Base-by-base conservation (phyloP, 805 yeast genomes). In the Hanseniaspora jakobsenii region DNA sequence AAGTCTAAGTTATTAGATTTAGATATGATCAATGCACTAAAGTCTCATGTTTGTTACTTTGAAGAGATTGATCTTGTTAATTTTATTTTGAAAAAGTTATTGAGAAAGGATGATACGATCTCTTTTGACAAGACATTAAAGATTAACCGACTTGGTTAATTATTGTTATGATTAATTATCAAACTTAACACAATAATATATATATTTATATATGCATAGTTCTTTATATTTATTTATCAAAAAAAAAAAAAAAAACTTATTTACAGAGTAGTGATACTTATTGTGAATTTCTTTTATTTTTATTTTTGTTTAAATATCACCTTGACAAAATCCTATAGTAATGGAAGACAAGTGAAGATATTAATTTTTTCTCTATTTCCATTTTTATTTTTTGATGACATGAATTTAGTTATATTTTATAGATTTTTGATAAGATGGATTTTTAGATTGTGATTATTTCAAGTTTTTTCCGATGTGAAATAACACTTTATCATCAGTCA, bases 21-120 rank as follows among this genome's bases (percentile, higher is more conserved):
- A 17, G 81, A 93, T 23, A 60, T 85, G 28, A 67, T 89, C 9
- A 73, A 85, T 3, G 91, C 94, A 0, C 66, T 89, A 7, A 82
- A 82, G 39, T 91, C 97, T 0, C 98, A 89, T 60, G 76, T 83
- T 12, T 76, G 84, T 37, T 89, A 89, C 59, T 79, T 89, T 57
- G 94, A 85, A 56, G 94, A 85, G 52, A 70, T 75, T 40, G 86
- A 86, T 54, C 77, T 89, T 29, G 86, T 93, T 0, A 80, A 79
- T 1, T 87, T 89, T 52, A 59, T 89, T 4, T 60, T 87, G 56
- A 67, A 66, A 37, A 86, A 85, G 55, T 56, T 81, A 7, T 49
- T 62, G 16, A 17, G 35, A 4, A 35, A 34, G 17, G 29, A 34
- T 3, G 21, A 35, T 4, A 16, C 16, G 7, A 13, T 39, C 8